These are phyloP conservation scores for Fraxinus excelsior DNA, from an alignment of 257 asterid genomes.

Conservation along the genomic window DNA sequence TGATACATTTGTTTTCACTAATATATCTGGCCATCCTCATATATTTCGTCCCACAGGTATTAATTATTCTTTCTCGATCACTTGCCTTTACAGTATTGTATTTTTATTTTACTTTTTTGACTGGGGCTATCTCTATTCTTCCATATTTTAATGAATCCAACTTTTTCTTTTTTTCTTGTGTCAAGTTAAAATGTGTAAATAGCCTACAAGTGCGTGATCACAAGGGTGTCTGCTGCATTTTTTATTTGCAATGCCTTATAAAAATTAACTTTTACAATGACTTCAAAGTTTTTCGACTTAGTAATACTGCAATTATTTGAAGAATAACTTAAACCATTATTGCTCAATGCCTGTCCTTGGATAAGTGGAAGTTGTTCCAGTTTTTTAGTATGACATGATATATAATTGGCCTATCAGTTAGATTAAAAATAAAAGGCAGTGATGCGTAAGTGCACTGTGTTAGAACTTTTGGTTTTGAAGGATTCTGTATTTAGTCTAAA, in stretches of 20 bases:
- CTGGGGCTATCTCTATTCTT: not conserved
- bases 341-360: not conserved
- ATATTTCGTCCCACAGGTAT: slow-evolving; percentile 85
- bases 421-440: not conserved
- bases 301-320: not conserved
- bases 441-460: not conserved
- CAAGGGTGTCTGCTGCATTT: not conserved
- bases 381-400: not conserved
- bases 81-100: slow-evolving; percentile 3
- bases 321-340: not conserved
- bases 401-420: not conserved
- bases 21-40: slow-evolving; percentile 66
- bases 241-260: not conserved
- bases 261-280: not conserved
- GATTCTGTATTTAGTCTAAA: not conserved
- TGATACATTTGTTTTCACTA: slow-evolving; percentile 78
- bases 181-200: not conserved
- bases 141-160: not conserved
- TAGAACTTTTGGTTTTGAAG: not conserved
- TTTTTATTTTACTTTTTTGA: not conserved
- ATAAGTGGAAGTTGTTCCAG: not conserved
- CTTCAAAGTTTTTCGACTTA: not conserved
- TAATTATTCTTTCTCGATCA: slow-evolving; percentile 18
- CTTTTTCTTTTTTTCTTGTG: not conserved
- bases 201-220: no score